Conservation (phyloP, 2,329 filamentous ascomycete species). For the Alternaria tenuissima region DNA sequence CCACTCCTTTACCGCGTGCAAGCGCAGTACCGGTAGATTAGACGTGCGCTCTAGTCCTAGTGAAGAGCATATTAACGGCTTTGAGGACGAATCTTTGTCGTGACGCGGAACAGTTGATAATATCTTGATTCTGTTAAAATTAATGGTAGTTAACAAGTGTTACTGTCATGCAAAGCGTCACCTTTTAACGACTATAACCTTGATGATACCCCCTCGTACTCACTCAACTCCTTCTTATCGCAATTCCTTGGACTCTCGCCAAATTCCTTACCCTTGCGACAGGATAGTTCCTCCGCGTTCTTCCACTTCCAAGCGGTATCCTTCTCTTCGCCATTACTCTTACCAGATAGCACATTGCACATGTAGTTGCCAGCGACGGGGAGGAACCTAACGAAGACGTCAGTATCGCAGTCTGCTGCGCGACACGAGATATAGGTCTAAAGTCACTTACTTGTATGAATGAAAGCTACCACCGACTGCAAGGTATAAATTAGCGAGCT, state of each 20-base stretch:
- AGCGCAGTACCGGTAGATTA: not conserved
- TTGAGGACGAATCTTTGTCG: rapidly evolving
- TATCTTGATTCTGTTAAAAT: too few relatives aligned
- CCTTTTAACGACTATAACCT: constrained; percentile 8
- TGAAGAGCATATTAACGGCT: too few relatives aligned
- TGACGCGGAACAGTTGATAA: too few relatives aligned
- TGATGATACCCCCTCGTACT: constrained; percentile 18
- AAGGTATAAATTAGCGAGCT: constrained; percentile 63
- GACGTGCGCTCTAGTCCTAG: too few relatives aligned
- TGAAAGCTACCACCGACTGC: constrained; percentile 70
- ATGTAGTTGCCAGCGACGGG: constrained; percentile 69
- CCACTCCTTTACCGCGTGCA: not conserved
- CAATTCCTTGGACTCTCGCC: constrained; percentile 20
- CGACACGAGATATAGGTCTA: not conserved
- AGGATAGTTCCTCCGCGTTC: constrained; percentile 23
- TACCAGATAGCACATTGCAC: constrained; percentile 51
- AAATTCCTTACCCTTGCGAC: constrained; percentile 31
- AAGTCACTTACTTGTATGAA: constrained; percentile 60
- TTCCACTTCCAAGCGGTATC: constrained; percentile 50
- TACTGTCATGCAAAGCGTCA: not conserved
- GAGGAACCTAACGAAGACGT: constrained; percentile 55
- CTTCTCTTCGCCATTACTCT: constrained; percentile 49
- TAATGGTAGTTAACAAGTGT: not conserved
- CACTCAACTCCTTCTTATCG: constrained; percentile 21
- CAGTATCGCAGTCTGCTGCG: not conserved